Evolutionary conservation across 164 flowering plant species (phyloP).

Genomic region (Buxus sempervirens): DNA sequence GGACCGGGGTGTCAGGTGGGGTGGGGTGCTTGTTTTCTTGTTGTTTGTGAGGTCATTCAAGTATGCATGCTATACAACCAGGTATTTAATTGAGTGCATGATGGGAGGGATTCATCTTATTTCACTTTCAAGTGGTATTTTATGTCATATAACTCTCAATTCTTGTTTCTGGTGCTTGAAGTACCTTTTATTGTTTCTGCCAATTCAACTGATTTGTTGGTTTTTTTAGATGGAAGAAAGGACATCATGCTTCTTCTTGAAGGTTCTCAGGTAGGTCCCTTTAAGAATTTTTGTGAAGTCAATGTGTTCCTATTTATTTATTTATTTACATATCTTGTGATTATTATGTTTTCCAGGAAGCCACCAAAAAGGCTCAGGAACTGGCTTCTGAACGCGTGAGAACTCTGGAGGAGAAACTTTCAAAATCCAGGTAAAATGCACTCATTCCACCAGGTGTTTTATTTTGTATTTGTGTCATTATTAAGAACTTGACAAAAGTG

Average conservation of each 20-base stretch:
- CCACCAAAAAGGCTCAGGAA: slow-evolving; percentile 50
- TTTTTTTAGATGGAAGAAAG: slow-evolving; percentile 47
- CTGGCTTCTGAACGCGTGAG: slow-evolving; percentile 47
- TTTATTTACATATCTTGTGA: not conserved
- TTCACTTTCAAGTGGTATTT: not conserved
- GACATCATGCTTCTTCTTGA: slow-evolving; percentile 49
- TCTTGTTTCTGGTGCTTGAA: not conserved
- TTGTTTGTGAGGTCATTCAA: not conserved
- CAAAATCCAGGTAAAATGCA: slow-evolving; percentile 47
- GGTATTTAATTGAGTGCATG: not conserved
- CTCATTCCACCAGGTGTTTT: not conserved
- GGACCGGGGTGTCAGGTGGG: too few relatives aligned
- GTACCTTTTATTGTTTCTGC: not conserved
- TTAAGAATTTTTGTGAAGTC: not conserved
- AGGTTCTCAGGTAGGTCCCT: slow-evolving; percentile 50
- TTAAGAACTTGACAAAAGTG: not conserved
- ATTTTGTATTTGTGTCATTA: not conserved
- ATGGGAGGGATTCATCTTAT: too few relatives aligned
- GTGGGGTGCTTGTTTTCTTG: not conserved
- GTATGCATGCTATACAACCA: not conserved
- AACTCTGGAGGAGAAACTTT: slow-evolving; percentile 70
- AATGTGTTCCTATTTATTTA: not conserved
- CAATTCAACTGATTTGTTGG: not conserved
- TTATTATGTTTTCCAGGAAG: slow-evolving; percentile 39
- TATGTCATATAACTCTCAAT: not conserved